Evolutionary conservation across 23 red algal species (phyloP), one percentile per base, ranked within the genome.

Genomic region (Gracilaria caudata): DNA sequence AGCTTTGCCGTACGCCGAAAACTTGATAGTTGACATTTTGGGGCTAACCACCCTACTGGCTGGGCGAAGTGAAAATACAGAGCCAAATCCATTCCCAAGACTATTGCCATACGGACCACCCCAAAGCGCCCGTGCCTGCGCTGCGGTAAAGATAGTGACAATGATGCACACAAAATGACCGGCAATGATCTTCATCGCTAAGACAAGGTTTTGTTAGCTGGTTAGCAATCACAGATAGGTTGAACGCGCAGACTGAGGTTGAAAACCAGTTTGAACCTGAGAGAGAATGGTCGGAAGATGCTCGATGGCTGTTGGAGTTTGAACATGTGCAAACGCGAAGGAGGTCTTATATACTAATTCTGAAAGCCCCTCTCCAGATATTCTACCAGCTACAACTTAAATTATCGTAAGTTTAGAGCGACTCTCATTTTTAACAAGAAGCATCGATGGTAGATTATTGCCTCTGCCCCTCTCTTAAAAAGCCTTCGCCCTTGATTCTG

Each of bases 21-120:
- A 49, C 43, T 49, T 75, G 16, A 75, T 75, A 6, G 37, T 75
- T 47, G 70, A 43, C 39, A 46, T 75, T 24, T 43, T 75, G 70
- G 24, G 12, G 21, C 35, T 24, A 0, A 29, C 14, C 0, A 49
- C 14, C 33, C 70, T 75, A 11, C 24, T 46, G 19, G 70, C 47
- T 0, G 70, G 70, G 9, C 43, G 70, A 12, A 75, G 8, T 75
- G 70, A 75, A 49, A 46, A 16, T 21, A 49, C 49, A 8, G 70
- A 75, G 25, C 43, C 70, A 24, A 75, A n/a, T 46, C 23, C 21
- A 47, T 75, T 75, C 49, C 70, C 43, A 46, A 49, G 25, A 24
- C 4, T n/a, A 29, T 75, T n/a, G 7, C 3, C 29, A 29, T 75
- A 49, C 13, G 37, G 4, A 36, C 16, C 37, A 0, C 70, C 25